Percentiles rank a stretch among this genome's conserved stretches.
Evolutionary conservation across 1,284 basidiomycete genomes (phyloP).

Genomic region (Porodaedalea pini): DNA sequence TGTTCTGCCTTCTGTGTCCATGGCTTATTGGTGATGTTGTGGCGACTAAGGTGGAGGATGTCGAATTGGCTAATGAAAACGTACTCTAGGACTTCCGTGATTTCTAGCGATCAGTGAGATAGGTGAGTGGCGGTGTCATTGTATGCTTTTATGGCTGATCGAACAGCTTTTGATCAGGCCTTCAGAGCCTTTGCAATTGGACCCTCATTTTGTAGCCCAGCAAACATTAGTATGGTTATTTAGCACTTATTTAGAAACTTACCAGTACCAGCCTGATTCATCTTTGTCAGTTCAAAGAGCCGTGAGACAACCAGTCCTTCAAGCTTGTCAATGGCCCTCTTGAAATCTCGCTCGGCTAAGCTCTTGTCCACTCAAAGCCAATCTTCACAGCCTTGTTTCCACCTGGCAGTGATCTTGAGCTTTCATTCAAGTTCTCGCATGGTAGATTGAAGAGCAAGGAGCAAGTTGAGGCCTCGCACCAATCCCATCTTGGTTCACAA

Average conservation of each 20-base stretch:
- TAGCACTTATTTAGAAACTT: too few relatives aligned
- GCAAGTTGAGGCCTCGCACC: background rate
- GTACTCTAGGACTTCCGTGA: constrained; percentile 30
- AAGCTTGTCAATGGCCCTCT: constrained; percentile 27
- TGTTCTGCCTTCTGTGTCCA: constrained; percentile 31
- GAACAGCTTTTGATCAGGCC: constrained; percentile 27
- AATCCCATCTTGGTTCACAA: background rate
- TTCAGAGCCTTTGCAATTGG: constrained; percentile 33
- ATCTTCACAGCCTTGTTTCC: constrained; percentile 22
- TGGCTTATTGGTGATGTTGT: constrained; percentile 28
- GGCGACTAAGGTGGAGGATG: constrained; percentile 31
- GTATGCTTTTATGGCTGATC: constrained; percentile 27
- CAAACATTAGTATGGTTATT: too few relatives aligned
- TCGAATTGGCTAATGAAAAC: constrained; percentile 35
- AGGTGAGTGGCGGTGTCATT: constrained; percentile 28
- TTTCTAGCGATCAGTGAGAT: constrained; percentile 26
- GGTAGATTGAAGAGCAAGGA: constrained; percentile 7
- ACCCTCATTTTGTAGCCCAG: constrained; percentile 30
- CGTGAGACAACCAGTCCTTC: constrained; percentile 31
- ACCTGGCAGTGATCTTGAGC: constrained; percentile 24
- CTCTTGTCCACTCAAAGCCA: constrained; percentile 22
- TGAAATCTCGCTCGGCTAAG: constrained; percentile 24
- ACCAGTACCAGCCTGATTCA: constrained; percentile 27
- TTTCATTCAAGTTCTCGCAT: constrained; percentile 22
- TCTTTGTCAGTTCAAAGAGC: constrained; percentile 33